A percentile compares a stretch with the other conserved stretches of the same genome.
Conservation (phyloP, 768 basidiomycete species). For the Leccinum subgranulosum region DNA sequence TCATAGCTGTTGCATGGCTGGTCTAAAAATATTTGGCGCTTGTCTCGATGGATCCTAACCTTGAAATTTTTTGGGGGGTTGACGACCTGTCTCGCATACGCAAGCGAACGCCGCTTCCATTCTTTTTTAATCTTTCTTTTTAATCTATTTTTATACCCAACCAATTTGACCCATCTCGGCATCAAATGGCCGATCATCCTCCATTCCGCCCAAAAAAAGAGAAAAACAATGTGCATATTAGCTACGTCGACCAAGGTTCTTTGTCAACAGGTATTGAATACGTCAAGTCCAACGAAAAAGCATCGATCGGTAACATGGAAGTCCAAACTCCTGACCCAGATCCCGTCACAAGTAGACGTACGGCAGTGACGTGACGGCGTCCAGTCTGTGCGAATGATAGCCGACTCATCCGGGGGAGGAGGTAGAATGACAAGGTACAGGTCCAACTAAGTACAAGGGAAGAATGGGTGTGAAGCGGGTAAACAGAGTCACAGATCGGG, state of each 20-base stretch:
- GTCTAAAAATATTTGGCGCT: background rate
- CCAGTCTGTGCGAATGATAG: background rate
- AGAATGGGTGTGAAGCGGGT: background rate
- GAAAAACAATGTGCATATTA: background rate
- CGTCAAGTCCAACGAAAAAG: background rate
- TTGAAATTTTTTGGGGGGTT: background rate
- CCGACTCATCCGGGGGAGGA: background rate
- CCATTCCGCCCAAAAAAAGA: background rate
- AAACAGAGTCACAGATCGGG: conserved; percentile 7
- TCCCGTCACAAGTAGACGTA: background rate
- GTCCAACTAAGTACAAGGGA: conserved; percentile 19
- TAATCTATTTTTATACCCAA: background rate
- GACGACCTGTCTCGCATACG: background rate
- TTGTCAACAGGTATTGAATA: background rate
- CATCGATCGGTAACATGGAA: background rate
- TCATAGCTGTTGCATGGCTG: too few relatives aligned
- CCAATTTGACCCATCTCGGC: background rate
- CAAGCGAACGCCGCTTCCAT: background rate
- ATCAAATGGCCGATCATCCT: background rate
- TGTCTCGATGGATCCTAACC: background rate
- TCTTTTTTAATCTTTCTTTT: background rate
- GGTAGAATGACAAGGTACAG: conserved; percentile 15
- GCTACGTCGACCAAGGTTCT: background rate
- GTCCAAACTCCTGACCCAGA: background rate
- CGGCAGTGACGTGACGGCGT: background rate